Evolutionary conservation across 78 protist species (phyloP).

Genomic region (Chrysochromulina parva): DNA sequence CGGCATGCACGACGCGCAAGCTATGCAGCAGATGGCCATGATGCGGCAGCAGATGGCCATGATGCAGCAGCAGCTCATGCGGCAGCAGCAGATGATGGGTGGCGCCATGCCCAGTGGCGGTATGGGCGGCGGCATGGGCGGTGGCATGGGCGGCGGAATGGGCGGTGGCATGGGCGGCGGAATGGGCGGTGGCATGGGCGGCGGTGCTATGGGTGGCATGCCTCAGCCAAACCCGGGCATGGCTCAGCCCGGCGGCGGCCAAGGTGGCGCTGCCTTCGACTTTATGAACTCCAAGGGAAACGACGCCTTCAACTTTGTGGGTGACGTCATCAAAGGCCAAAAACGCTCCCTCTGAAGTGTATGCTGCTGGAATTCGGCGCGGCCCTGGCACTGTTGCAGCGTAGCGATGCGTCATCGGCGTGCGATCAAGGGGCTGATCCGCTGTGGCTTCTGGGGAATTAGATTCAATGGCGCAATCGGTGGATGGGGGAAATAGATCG

Average conservation of each 20-base stretch:
- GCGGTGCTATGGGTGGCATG: not conserved
- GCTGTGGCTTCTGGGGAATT: no score
- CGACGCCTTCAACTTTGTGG: not conserved
- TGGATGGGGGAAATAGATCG: no score
- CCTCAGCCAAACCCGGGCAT: no score
- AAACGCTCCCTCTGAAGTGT: not conserved
- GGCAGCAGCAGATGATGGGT: conserved; percentile 15
- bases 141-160: not conserved
- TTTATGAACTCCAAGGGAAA: not conserved
- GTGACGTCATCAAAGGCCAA: not conserved
- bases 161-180: not conserved
- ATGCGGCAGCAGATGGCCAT: conserved; percentile 26
- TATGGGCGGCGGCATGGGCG: not conserved
- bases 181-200: not conserved
- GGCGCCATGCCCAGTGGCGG: not conserved
- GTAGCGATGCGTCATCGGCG: no score
- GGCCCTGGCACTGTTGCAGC: no score
- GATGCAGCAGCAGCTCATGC: conserved; percentile 22
- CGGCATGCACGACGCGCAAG: not conserved
- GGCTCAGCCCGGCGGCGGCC: no score
- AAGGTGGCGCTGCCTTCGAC: conserved; percentile 7
- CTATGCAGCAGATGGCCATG: not conserved
- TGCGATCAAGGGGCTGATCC: no score
- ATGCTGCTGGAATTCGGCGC: no score
- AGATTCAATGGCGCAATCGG: no score